These are phyloP conservation scores for Bombardia bombarda DNA, from an alignment of 495 filamentous ascomycete genomes.

Conservation along the genomic window DNA sequence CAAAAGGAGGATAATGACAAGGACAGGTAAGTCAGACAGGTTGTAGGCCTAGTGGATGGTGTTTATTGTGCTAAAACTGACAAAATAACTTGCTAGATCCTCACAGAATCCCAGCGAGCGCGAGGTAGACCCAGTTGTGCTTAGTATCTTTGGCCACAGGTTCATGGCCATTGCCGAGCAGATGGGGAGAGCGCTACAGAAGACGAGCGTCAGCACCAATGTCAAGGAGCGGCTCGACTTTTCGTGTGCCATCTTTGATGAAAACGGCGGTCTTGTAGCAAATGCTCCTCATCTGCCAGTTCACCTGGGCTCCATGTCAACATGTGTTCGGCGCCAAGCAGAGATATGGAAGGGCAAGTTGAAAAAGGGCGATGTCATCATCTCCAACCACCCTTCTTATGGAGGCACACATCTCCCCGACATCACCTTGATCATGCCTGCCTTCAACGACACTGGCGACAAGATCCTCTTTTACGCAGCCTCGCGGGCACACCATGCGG, in stretches of 20 bases:
- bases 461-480: constrained; percentile 96
- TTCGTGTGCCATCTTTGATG: constrained; percentile 91
- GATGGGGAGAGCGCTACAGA: constrained; percentile 92
- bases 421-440: constrained; percentile 90
- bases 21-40: constrained; percentile 17
- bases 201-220: constrained; percentile 95
- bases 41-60: too few relatives aligned
- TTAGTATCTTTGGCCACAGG: constrained; percentile 90
- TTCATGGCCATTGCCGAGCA: constrained; percentile 99
- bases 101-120: constrained; percentile 37
- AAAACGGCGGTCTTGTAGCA: constrained; percentile 82
- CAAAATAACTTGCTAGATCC: constrained; percentile 1
- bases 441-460: constrained; percentile 66
- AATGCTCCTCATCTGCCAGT: constrained; percentile 94
- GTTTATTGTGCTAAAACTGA: not conserved
- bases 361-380: constrained; percentile 85
- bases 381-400: constrained; percentile 92
- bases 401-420: constrained; percentile 79
- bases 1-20: constrained; percentile 52
- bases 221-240: constrained; percentile 97
- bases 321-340: constrained; percentile 87
- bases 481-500: constrained; percentile 89
- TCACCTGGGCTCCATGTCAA: constrained; percentile 85
- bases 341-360: constrained; percentile 88
- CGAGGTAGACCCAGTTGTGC: constrained; percentile 76